These are phyloP conservation scores for Sugiyamaella smithiae DNA, from an alignment of 805 yeast genomes.

Conservation along the genomic window DNA sequence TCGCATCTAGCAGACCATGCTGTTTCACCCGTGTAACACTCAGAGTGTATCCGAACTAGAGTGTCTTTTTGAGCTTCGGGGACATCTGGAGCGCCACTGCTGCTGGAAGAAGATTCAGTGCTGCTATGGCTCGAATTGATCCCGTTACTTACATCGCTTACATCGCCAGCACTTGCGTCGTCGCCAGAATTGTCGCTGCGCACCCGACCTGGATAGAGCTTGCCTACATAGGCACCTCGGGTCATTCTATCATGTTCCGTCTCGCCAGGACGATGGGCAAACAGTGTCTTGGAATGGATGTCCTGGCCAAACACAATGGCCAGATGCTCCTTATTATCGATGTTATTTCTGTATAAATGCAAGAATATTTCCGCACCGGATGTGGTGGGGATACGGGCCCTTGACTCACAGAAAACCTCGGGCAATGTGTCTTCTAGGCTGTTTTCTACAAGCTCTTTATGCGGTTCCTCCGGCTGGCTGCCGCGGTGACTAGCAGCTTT, in stretches of 20 bases:
- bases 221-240: conserved; percentile 96
- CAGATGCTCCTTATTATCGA: conserved; percentile 89
- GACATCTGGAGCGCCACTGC: background rate
- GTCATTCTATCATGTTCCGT: conserved; percentile 94
- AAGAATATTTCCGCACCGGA: conserved; percentile 91
- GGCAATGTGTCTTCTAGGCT: conserved; percentile 49
- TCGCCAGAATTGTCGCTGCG: conserved; percentile 39
- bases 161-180: conserved; percentile 15
- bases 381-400: conserved; percentile 96
- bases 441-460: conserved; percentile 16
- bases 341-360: conserved; percentile 81
- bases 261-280: conserved; percentile 59
- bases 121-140: too few species aligned
- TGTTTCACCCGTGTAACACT: conserved; percentile 98
- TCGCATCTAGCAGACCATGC: conserved; percentile 99
- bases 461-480: background rate
- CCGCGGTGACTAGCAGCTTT: background rate
- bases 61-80: conserved; percentile 26
- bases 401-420: conserved; percentile 76
- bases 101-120: background rate
- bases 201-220: conserved; percentile 79
- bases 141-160: background rate
- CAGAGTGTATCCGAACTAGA: conserved; percentile 89
- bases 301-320: conserved; percentile 97
- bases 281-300: conserved; percentile 74